Evolutionary conservation across 345 rosid species (phyloP), one percentile per base, ranked within the genome.

Genomic region (Isatis tinctoria): DNA sequence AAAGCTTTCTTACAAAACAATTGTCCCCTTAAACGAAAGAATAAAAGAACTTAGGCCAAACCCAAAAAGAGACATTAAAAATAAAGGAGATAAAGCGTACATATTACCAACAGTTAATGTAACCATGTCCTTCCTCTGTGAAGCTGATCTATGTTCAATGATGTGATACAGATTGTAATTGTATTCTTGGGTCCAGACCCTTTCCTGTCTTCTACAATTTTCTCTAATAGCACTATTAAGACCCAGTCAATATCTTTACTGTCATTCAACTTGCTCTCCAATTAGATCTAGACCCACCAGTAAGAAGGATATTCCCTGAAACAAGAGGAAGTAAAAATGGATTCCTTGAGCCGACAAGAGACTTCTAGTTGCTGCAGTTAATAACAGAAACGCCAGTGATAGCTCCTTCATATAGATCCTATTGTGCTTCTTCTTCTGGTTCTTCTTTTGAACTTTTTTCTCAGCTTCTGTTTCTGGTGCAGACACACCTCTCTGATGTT

Each of bases 261-360:
- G 74, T 91, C 74, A 91, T 80, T 86, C 79, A 49, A 91, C 89
- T 80, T 91, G 98, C 84, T 94, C 98, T 10, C 98, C 98, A 7
- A 94, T 94, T 67, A 94, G 84, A 82, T 94, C 97, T 65, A 94
- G 85, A 70, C 98, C 98, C 36, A 91, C 98, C 40, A 94, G 84
- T 69, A 94, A 82, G 88, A 94, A 94, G 2, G 98, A 88, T 73
- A 94, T 69, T 26, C 98, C 98, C 78, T 94, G 98, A 82, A 94
- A 94, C 74, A 94, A 83, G 81, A 94, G 87, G 87, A 94, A 94
- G 85, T 94, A 94, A 83, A 94, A 91, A 82, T 94, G 98, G 80
- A 94, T 84, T 40, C 98, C 98, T 80, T 94, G 98, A 5, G 98
- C 98, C 0, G 98, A 89, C 47, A 94, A 73, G 4, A 94, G 88